These are phyloP conservation scores for Amauroascus verrucosus DNA, from an alignment of 2,329 filamentous ascomycete species.

Conservation along the genomic window DNA sequence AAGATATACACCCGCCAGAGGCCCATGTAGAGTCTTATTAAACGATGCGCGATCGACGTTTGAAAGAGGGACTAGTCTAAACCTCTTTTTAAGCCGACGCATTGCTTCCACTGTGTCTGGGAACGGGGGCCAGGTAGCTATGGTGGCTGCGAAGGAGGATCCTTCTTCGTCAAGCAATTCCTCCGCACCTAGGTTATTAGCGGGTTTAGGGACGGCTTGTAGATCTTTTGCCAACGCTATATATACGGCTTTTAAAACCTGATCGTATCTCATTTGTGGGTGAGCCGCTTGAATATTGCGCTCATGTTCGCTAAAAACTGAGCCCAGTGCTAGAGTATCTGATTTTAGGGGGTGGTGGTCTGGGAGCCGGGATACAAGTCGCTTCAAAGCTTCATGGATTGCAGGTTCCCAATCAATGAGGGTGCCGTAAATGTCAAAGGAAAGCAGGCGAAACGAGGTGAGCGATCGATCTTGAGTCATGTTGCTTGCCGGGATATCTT, in stretches of 20 bases:
- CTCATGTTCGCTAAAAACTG: slow-evolving; percentile 41
- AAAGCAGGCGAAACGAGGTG: slow-evolving; percentile 43
- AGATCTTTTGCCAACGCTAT: slow-evolving; percentile 26
- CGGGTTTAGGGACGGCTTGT: slow-evolving; percentile 16
- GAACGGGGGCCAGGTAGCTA: slow-evolving; percentile 47
- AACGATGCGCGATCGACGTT: slow-evolving; percentile 49
- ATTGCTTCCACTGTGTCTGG: slow-evolving; percentile 48
- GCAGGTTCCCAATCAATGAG: slow-evolving; percentile 70
- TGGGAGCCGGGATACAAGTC: slow-evolving; percentile 35
- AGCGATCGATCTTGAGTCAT: slow-evolving; percentile 3
- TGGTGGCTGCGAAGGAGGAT: slow-evolving; percentile 39
- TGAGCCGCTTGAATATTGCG: slow-evolving; percentile 42
- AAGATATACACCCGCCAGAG: slow-evolving; percentile 40
- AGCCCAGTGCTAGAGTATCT: slow-evolving; percentile 34
- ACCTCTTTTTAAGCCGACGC: slow-evolving; percentile 37
- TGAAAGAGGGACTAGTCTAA: slow-evolving; percentile 48
- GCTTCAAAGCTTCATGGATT: slow-evolving; percentile 44
- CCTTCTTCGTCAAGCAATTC: slow-evolving; percentile 27
- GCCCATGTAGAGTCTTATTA: slow-evolving; percentile 36
- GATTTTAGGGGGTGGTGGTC: slow-evolving; percentile 29
- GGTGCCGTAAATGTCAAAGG: slow-evolving; percentile 72
- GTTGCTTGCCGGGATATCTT: not conserved
- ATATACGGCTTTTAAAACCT: slow-evolving; percentile 45
- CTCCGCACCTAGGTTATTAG: not conserved
- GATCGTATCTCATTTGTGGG: slow-evolving; percentile 50